Conservation (phyloP, 148 eudicot species). For the Chenopodium album region DNA sequence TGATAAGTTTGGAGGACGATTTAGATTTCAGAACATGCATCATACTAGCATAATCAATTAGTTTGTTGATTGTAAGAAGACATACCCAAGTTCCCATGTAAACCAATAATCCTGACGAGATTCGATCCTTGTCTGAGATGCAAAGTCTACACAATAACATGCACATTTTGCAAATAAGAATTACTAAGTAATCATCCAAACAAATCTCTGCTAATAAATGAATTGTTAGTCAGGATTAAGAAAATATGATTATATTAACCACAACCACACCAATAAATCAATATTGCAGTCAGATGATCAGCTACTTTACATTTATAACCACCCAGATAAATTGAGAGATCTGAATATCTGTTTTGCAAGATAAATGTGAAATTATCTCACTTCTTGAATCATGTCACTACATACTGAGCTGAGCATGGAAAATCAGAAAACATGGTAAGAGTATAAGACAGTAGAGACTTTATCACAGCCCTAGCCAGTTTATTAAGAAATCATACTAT, state of each 20-base stretch:
- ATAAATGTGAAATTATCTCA: background rate
- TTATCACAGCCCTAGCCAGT: background rate
- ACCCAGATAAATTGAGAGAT: background rate
- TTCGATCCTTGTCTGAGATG: constrained; percentile 32
- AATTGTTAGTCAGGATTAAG: background rate
- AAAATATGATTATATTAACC: background rate
- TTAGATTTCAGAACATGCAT: constrained; percentile 16
- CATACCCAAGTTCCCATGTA: constrained; percentile 32
- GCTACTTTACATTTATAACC: background rate
- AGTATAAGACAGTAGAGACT: no score
- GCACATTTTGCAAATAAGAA: background rate
- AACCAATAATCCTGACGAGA: constrained; percentile 15
- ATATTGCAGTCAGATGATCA: background rate
- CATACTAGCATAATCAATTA: background rate
- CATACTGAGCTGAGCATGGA: background rate
- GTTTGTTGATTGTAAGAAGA: background rate
- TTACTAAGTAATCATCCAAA: background rate
- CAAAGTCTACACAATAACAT: constrained; percentile 26
- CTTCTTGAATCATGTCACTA: background rate
- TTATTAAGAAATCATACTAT: background rate
- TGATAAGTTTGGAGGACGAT: background rate
- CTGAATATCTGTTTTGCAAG: background rate
- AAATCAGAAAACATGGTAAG: background rate
- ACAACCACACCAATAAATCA: background rate
- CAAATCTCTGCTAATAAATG: background rate